Evolutionary conservation across 139 green algal species (phyloP).

Genomic region (Chlamydomonas eustigma): DNA sequence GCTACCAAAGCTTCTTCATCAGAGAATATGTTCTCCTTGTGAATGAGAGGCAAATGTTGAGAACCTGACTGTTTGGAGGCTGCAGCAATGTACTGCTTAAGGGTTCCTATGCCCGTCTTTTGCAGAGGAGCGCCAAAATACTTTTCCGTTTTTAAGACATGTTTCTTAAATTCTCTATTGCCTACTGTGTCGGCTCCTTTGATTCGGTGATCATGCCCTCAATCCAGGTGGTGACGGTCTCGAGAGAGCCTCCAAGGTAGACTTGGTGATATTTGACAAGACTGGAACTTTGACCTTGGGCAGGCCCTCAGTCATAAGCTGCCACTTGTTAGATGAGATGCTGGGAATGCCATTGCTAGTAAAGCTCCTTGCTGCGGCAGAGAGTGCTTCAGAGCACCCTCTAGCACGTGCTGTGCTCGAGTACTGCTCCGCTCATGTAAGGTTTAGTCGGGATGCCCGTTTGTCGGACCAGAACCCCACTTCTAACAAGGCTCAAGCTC

Average conservation of each 20-base stretch:
- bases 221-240: constrained; percentile 33
- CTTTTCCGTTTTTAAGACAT: no score
- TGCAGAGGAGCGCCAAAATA: no score
- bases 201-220: neutral
- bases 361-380: constrained; percentile 31
- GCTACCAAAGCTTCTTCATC: no score
- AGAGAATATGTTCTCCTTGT: no score
- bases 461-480: no score
- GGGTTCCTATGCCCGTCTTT: no score
- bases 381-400: constrained; percentile 81
- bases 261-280: constrained; percentile 91
- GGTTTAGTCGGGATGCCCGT: no score
- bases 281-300: constrained; percentile 86
- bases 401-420: constrained; percentile 69
- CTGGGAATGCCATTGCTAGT: constrained; percentile 23
- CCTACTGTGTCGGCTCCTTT: neutral
- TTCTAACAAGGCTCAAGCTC: neutral
- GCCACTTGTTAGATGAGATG: neutral
- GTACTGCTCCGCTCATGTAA: constrained; percentile 23
- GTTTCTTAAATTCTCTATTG: no score
- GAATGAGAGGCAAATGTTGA: no score
- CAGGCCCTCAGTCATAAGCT: neutral
- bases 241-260: constrained; percentile 29
- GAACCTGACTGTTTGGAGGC: no score
- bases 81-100: no score